Evolutionary conservation across 1,284 basidiomycete genomes (phyloP).

Genomic region (Pterulicium gracile): DNA sequence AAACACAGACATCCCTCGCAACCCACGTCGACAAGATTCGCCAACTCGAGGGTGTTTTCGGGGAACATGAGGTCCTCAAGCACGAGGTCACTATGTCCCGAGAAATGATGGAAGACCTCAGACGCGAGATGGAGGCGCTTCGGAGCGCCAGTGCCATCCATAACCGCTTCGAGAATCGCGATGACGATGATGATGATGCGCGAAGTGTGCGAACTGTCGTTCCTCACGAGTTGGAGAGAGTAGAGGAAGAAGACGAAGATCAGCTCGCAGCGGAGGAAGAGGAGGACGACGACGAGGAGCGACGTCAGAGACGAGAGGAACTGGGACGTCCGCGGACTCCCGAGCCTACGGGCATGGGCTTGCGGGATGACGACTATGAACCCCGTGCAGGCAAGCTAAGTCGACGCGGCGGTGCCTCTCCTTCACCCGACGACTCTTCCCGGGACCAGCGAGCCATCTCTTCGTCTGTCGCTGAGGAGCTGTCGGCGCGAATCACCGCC

Average conservation of each 20-base stretch:
- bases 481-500: conserved; percentile 59
- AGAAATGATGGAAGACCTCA: conserved; percentile 48
- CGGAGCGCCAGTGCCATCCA: conserved; percentile 22
- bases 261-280: conserved; percentile 28
- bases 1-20: conserved; percentile 76
- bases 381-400: conserved; percentile 16
- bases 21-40: conserved; percentile 81
- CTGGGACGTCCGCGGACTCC: conserved; percentile 64
- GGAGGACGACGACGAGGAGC: conserved; percentile 29
- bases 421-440: conserved; percentile 12
- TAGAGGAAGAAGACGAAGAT: conserved; percentile 68
- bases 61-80: conserved; percentile 84
- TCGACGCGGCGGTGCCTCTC: conserved; percentile 11
- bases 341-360: conserved; percentile 62
- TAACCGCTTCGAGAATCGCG: conserved; percentile 29
- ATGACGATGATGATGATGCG: conserved; percentile 49
- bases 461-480: conserved; percentile 36
- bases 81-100: conserved; percentile 66
- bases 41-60: conserved; percentile 70
- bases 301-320: conserved; percentile 39
- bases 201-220: conserved; percentile 53
- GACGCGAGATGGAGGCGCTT: conserved; percentile 23
- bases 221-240: conserved; percentile 59
- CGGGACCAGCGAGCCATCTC: conserved; percentile 11
- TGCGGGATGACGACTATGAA: conserved; percentile 37